Conservation (phyloP, 1,284 basidiomycete genomes). For the Anthracocystis setariae region DNA sequence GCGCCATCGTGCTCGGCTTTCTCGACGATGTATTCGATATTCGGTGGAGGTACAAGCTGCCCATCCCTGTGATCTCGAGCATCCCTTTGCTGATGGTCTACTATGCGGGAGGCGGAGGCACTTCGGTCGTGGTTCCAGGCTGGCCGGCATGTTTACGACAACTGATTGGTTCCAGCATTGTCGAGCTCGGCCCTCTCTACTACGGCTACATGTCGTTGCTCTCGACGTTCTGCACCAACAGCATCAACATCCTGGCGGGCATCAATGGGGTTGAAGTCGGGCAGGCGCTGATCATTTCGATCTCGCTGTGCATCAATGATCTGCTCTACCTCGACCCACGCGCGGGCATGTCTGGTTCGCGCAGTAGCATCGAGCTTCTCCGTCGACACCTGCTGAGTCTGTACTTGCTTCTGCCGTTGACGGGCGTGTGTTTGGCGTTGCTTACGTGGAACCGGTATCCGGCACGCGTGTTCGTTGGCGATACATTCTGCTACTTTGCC, state of each 20-base stretch:
- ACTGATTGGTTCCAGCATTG: slow-evolving; percentile 74
- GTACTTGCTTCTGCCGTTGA: slow-evolving; percentile 94
- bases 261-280: slow-evolving; percentile 92
- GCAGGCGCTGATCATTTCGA: slow-evolving; percentile 90
- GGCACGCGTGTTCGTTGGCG: slow-evolving; percentile 90
- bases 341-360: slow-evolving; percentile 47
- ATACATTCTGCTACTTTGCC: slow-evolving; percentile 96
- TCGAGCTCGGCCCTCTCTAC: slow-evolving; percentile 96
- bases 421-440: slow-evolving; percentile 88
- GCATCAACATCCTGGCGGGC: slow-evolving; percentile 98
- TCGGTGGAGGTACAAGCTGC: slow-evolving; percentile 96
- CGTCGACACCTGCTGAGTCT: slow-evolving; percentile 92
- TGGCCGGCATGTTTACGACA: slow-evolving; percentile 59
- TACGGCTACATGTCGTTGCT: slow-evolving; percentile 96
- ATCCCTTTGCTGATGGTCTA: slow-evolving; percentile 96
- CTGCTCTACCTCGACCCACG: slow-evolving; percentile 75
- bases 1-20: slow-evolving; percentile 93
- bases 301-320: slow-evolving; percentile 91
- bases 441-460: slow-evolving; percentile 74
- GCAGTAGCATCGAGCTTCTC: slow-evolving; percentile 74
- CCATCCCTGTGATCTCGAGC: slow-evolving; percentile 90
- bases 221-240: slow-evolving; percentile 96
- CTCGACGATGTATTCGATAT: slow-evolving; percentile 98
- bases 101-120: slow-evolving; percentile 91
- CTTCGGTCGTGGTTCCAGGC: slow-evolving; percentile 90